phyloP scores from a whole-genome alignment of 805 yeast species.

The Cyberlindnera meyerae region DNA sequence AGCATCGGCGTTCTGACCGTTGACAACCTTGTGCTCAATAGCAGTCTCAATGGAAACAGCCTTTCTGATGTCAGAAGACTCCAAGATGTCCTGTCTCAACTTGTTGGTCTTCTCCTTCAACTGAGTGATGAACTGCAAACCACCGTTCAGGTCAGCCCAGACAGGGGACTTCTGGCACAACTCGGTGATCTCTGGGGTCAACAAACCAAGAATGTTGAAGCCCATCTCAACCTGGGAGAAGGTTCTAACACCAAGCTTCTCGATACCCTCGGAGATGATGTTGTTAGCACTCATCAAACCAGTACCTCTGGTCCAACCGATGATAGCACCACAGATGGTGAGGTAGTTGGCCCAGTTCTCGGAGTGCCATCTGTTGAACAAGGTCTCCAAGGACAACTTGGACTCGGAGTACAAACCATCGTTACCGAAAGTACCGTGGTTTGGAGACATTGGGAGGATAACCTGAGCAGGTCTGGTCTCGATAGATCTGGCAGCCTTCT shows the following conservation, averaged over 20 bases:
- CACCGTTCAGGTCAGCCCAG: conserved; percentile 98
- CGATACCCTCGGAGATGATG: conserved; percentile 96
- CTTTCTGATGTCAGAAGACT: conserved; percentile 86
- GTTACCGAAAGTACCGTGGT: conserved; percentile 98
- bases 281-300: conserved; percentile 98
- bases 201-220: conserved; percentile 89
- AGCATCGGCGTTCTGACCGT: conserved; percentile 84
- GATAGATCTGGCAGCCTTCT: conserved; percentile 67
- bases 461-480: conserved; percentile 99
- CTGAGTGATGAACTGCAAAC: conserved; percentile 88
- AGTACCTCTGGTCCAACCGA: conserved; percentile 99
- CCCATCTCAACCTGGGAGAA: conserved; percentile 99
- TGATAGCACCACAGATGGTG: conserved; percentile 96
- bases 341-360: conserved; percentile 94
- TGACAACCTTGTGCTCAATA: conserved; percentile 73
- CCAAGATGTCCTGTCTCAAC: conserved; percentile 69
- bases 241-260: conserved; percentile 92
- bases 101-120: conserved; percentile 81
- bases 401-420: conserved; percentile 99
- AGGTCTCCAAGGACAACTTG: conserved; percentile 88
- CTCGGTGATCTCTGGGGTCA: conserved; percentile 80
- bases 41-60: conserved; percentile 94
- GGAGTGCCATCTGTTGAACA: conserved; percentile 98
- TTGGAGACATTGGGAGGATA: conserved; percentile 93
- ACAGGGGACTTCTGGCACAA: conserved; percentile 92